Evolutionary conservation across 1,139 yeast genomes (phyloP), one percentile per base, ranked within the genome.

Genomic region (Yamadazyma jaroonii): DNA sequence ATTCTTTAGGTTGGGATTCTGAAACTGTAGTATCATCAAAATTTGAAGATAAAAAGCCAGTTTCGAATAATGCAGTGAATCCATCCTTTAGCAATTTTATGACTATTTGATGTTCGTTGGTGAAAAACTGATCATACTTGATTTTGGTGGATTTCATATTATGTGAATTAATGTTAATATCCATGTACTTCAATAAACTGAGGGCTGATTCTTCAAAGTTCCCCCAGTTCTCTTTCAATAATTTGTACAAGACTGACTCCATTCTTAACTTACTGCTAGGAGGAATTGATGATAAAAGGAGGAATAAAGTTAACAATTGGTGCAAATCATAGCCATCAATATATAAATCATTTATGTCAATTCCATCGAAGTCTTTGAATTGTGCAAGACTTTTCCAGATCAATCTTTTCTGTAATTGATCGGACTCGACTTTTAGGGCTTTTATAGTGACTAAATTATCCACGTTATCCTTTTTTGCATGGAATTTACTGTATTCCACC

Each of bases 231-330:
- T 40, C 40, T 33, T 14, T 37, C 27, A 26, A 28, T 26, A 26
- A 55, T 26, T 15, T 48, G 43, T 29, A 35, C 37, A 38, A 43
- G 37, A 56, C 40, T 50, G 21, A 35, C 52, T 38, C 40, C 62
- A 51, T 38, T 34, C 44, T 43, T 6, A 27, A 14, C 24, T 44
- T 38, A 11, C 21, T 73, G 46, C 47, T 44, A 38, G 50, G 56
- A 27, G 49, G 54, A n/a, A 59, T 41, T 0, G 64, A 56, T 12
- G 42, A 46, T 2, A 73, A 43, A 2, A 65, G 44, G 23, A 79
- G 55, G 14, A 72, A 45, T 42, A 79, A 66, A 0, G 81, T 63
- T 4, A 79, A 31, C 1, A 79, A 34, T 6, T 57, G 60, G 8
- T 60, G 55, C 29, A 79, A 42, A 5, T 58, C 62, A 0, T 48